Base-by-base conservation (phyloP, 2,329 filamentous ascomycete species). In the Phialocephala sp. region DNA sequence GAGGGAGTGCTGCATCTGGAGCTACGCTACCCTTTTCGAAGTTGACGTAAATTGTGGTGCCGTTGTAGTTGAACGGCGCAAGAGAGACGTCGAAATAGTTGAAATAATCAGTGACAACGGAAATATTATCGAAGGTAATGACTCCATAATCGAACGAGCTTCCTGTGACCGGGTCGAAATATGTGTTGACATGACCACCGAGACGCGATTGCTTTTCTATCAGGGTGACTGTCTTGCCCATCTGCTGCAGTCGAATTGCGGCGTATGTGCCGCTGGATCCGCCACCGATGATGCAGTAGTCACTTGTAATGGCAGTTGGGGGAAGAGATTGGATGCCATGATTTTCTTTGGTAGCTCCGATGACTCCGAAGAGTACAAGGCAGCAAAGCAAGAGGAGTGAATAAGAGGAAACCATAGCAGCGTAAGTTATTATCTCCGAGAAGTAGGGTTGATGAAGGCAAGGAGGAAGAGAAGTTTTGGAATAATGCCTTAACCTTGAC, bases 211-310 rank as follows among this genome's bases (percentile, higher is more conserved):
- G 70, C 37, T 71, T 74, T 69, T 81, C 78, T 27, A 80, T 69
- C 0, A 81, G 65, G 2, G 75, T 68, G 1, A 78, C 73, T 0
- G 72, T 73, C 60, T 77, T 75, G 3, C 70, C 69, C 55, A 69
- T 35, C 55, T 79, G 76, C 8, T 68, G 68, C 0, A 80, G 68
- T 6, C 69, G 67, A 50, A 79, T 71, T 22, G 76, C 76, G 0
- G 74, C 71, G 64, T 78, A 77, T 1, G 76, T 76, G 9, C 78
- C 77, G 14, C 72, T 69, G 5, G 76, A 72, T 15, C 78, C 78
- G 18, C 77, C 77, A 1, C 78, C 78, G 32, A 79, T 71, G 14
- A 80, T 69, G 50, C 66, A 69, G 27, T 79, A 72, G 68, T 79
- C 77, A 24, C 27, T 57, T 18, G 32, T 32, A 14, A 64, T 64